These are phyloP conservation scores for Aspergillus niger DNA, from an alignment of 2,329 filamentous ascomycete genomes.

Conservation along the genomic window DNA sequence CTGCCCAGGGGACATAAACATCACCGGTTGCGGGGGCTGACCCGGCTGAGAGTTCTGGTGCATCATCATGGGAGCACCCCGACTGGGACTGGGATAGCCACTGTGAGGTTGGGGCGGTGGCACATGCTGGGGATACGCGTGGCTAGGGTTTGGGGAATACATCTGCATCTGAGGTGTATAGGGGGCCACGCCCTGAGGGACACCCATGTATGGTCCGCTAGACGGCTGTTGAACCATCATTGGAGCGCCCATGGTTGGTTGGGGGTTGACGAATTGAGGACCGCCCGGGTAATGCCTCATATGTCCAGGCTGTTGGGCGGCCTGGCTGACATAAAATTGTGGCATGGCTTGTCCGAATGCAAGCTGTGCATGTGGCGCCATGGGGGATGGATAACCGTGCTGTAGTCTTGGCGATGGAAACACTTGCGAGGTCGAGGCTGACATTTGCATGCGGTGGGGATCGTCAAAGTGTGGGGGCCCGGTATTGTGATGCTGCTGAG, in stretches of 20 bases:
- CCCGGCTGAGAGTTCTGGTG: constrained; percentile 93
- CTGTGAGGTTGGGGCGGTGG: constrained; percentile 60
- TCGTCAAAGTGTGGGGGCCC: constrained; percentile 72
- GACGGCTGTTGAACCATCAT: constrained; percentile 82
- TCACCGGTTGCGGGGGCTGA: constrained; percentile 67
- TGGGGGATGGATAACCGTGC: constrained; percentile 68
- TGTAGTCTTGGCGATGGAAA: constrained; percentile 81
- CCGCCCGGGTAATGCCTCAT: constrained; percentile 72
- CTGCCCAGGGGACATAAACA: constrained; percentile 73
- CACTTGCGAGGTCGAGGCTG: constrained; percentile 77
- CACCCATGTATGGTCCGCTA: constrained; percentile 68
- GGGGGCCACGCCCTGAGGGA: constrained; percentile 69
- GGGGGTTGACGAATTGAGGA: constrained; percentile 71
- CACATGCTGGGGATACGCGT: constrained; percentile 63
- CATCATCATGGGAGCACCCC: constrained; percentile 88
- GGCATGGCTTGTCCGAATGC: constrained; percentile 72
- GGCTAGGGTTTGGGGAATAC: constrained; percentile 74
- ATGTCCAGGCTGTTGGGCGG: constrained; percentile 69
- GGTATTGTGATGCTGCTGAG: constrained; percentile 70
- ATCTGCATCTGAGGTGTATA: constrained; percentile 75
- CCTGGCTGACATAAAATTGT: constrained; percentile 69
- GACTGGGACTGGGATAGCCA: constrained; percentile 85
- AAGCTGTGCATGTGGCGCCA: constrained; percentile 69
- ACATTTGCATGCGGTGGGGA: constrained; percentile 83
- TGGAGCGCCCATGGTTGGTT: constrained; percentile 69